Evolutionary conservation across 163 green algal genomes (phyloP), one percentile per base, ranked within the genome.

Genomic region (Scenedesmus sp.): DNA sequence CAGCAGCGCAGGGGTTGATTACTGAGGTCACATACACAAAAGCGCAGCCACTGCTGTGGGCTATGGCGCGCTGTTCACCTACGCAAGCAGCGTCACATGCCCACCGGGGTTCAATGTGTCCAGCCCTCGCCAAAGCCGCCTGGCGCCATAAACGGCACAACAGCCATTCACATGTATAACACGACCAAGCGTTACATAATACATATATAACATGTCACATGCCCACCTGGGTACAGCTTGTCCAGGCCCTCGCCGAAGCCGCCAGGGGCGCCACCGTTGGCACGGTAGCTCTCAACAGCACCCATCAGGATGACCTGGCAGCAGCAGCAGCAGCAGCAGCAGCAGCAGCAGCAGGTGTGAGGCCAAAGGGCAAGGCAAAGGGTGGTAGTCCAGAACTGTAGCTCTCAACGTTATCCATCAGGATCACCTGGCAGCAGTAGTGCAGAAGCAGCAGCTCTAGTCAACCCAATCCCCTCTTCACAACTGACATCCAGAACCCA

Each of bases 271-370:
- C 94, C 95, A 89, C 97, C 97, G 88, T 95, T 96, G 59, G 95
- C 95, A 66, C 97, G 96, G 96, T 97, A 99, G 82, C 92, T 96
- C 96, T 99, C 97, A 89, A 96, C 94, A 23, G 95, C 91, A 90
- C 97, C 97, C 97, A 99, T 98, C 73, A 98, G 91, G 82, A 99
- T 88, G 46, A 98, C 96, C 93, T 95, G 93, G 18, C 12, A 20
- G 18, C 70, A 13, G 70, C 70, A 79, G 23, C 4, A 52, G 70
- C 70, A 79, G 4, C 23, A 16, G 23, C 0, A 16, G n/a, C 4
- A 18, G 4, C 84, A 88, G 26, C 26, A 26, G 6, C 26, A 60
- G 66, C 12, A 46, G 5, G n/a, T 10, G 55, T 54, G 52, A n/a
- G 64, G 15, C 64, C 34, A 46, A 46, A 46, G 34, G 34, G 34